Percentiles rank a stretch among this genome's conserved stretches.
Evolutionary conservation across 345 rosid genomes (phyloP).

Genomic region (Salix brachista): DNA sequence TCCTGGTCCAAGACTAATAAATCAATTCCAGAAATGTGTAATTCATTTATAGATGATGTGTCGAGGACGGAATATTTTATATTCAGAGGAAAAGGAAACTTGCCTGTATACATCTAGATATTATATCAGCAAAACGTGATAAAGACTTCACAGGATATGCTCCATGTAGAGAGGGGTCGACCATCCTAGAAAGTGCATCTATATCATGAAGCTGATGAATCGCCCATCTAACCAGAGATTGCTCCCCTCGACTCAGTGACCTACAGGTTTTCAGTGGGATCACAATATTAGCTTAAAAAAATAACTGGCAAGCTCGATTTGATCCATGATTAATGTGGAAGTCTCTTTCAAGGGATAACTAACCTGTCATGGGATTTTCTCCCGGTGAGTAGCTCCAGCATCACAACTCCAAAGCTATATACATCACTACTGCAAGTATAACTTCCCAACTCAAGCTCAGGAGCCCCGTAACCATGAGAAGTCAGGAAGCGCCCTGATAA

Average conservation of each 20-base stretch:
- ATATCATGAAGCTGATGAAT: conserved; percentile 84
- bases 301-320: background rate
- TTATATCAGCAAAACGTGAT: conserved; percentile 93
- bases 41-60: background rate
- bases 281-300: background rate
- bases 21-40: background rate
- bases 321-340: background rate
- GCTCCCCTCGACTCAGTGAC: conserved; percentile 71
- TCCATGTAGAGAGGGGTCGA: conserved; percentile 67
- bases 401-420: conserved; percentile 88
- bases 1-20: background rate
- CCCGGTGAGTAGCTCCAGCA: conserved; percentile 91
- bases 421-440: conserved; percentile 87
- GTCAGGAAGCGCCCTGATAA: conserved; percentile 37
- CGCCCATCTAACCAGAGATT: conserved; percentile 85
- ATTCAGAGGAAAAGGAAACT: conserved; percentile 6
- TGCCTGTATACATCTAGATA: conserved; percentile 84
- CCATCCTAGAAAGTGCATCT: conserved; percentile 78
- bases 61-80: background rate
- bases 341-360: conserved; percentile 1
- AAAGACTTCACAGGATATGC: conserved; percentile 67
- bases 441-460: conserved; percentile 71
- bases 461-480: conserved; percentile 57
- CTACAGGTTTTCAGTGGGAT: conserved; percentile 29
- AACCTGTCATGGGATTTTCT: conserved; percentile 80